phyloP scores from a whole-genome alignment of 176 grass and related monocot species.

The Otatea glauca region DNA sequence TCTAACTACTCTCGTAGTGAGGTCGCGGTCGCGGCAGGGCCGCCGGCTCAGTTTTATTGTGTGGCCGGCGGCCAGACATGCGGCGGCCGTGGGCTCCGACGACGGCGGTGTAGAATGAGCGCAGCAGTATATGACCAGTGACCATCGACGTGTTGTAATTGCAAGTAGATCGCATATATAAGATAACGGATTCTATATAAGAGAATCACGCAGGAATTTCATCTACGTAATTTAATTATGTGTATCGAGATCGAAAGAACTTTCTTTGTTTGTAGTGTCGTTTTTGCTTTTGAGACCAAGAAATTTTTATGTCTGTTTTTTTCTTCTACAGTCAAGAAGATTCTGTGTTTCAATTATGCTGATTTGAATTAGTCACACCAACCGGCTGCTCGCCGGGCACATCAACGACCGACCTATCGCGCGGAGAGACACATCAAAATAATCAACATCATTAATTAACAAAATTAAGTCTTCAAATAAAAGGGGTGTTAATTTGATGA shows the following conservation, averaged over 20 bases:
- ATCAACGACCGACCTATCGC: no score
- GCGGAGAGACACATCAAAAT: no score
- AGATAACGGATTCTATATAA: background rate
- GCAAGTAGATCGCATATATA: background rate
- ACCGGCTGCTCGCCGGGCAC: no score
- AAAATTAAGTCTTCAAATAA: no score
- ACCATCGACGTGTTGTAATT: background rate
- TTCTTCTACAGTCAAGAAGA: no score
- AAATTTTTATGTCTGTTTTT: no score
- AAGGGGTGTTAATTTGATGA: no score
- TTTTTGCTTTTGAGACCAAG: no score
- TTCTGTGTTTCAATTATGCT: no score
- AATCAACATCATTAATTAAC: no score
- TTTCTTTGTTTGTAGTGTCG: no score
- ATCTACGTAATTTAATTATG: background rate
- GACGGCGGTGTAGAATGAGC: slow-evolving; percentile 32
- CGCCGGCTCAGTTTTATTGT: slow-evolving; percentile 58
- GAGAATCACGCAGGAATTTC: background rate
- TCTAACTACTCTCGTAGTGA: slow-evolving; percentile 21
- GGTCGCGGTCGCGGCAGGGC: background rate
- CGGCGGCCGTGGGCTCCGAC: slow-evolving; percentile 1
- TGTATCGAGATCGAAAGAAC: background rate
- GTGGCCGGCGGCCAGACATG: slow-evolving; percentile 44
- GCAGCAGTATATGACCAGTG: slow-evolving; percentile 12
- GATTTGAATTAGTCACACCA: no score